Base-by-base conservation (phyloP, 176 grass and related monocot genomes). In the Musa troglodytarum region DNA sequence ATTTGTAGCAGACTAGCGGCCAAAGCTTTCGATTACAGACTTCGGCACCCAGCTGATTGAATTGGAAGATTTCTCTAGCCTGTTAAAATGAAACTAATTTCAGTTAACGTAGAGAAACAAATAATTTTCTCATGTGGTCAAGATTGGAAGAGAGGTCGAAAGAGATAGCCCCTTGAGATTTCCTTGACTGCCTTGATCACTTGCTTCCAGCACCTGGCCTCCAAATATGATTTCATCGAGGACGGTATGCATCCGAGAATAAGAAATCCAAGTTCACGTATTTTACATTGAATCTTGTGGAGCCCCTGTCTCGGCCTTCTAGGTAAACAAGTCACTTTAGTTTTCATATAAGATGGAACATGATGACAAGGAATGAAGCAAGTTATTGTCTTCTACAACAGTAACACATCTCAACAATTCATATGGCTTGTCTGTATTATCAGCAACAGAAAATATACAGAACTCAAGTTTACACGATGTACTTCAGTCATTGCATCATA, bases 151-250 rank as follows among this genome's bases (percentile, higher is more conserved):
- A 7, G 20, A 16, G 53, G 53, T 20, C 10, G 74, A 63, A 16
- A 83, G 70, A 68, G 49, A 75, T 25, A 81, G 71, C 51, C 86
- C 89, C 89, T 89, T 24, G 54, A 61, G 62, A 92, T 92, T 69
- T 96, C 92, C 58, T 92, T 87, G 50, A 96, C 85, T 13, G 79
- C 82, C 79, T 78, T 87, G 71, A 89, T 24, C 78, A 92, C 87
- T 75, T 89, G 73, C 92, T 84, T 96, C 89, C 63, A 88, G 83
- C 20, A 96, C 92, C 67, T 88, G 89, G 34, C 92, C 92, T 10
- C 92, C 87, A n/a, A 92, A 57, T 82, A 96, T 89, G 79, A 96
- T 96, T 82, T 96, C 92, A 82, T 96, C 92, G 78, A 96, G 84
- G 82, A 96, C 77, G 13, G 73, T 89, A 82, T 96, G 89, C 81